These are phyloP conservation scores for Terfezia claveryi DNA, from an alignment of 495 filamentous ascomycete species.

Conservation along the genomic window DNA sequence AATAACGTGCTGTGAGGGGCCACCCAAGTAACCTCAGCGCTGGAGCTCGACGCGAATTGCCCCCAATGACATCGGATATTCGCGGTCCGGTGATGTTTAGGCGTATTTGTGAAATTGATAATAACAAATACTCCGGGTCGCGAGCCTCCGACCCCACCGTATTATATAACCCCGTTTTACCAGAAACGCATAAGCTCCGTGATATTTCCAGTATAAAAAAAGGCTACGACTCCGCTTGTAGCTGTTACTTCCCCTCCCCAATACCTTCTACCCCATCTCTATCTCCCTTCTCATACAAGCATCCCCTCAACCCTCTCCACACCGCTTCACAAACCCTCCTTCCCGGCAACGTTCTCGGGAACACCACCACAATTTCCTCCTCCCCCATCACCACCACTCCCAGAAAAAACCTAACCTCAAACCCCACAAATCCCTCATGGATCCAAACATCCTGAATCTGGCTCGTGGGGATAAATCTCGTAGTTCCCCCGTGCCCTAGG, in stretches of 20 bases:
- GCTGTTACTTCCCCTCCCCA: background rate
- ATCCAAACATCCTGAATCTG: slow-evolving; percentile 82
- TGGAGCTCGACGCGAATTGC: too few species aligned
- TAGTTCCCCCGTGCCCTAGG: slow-evolving; percentile 25
- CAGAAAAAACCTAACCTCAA: slow-evolving; percentile 77
- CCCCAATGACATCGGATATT: too few species aligned
- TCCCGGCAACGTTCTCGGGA: slow-evolving; percentile 56
- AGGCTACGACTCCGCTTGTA: background rate
- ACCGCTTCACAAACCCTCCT: slow-evolving; percentile 54
- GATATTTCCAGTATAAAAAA: too few species aligned
- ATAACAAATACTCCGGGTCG: too few species aligned
- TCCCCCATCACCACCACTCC: slow-evolving; percentile 82
- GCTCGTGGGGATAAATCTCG: slow-evolving; percentile 81
- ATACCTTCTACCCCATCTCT: background rate
- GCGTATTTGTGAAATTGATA: too few species aligned
- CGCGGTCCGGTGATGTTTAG: too few species aligned
- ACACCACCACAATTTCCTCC: slow-evolving; percentile 72
- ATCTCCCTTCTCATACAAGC: slow-evolving; percentile 24
- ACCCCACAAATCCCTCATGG: slow-evolving; percentile 85
- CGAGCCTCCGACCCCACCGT: too few species aligned
- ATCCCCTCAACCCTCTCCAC: slow-evolving; percentile 58
- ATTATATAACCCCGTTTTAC: too few species aligned
- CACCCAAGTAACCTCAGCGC: too few species aligned
- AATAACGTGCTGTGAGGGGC: background rate
- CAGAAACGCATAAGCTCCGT: too few species aligned